Conservation (phyloP, 306 rosid genomes). For the Rosa rugosa region DNA sequence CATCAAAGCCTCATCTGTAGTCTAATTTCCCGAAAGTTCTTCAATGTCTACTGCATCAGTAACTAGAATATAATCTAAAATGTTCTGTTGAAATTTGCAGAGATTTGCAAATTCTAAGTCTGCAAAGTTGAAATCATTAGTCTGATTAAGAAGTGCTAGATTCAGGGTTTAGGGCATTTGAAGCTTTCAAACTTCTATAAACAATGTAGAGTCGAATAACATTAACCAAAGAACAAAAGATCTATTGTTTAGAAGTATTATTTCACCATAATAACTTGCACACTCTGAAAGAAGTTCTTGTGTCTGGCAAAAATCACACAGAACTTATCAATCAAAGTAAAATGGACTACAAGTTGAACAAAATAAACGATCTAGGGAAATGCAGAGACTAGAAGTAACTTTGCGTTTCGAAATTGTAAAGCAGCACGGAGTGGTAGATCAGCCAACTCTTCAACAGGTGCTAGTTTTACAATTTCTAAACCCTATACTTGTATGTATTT, state of each 20-base stretch:
- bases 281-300: neutral
- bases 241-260: neutral
- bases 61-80: neutral
- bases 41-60: neutral
- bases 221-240: neutral
- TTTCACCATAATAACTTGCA: neutral
- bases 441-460: neutral
- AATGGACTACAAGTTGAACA: neutral
- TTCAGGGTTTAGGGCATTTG: neutral
- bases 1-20: neutral
- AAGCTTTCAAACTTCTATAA: neutral
- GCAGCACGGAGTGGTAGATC: neutral
- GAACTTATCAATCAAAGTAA: neutral
- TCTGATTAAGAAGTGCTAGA: neutral
- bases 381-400: neutral
- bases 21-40: neutral
- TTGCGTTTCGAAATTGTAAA: neutral
- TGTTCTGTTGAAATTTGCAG: neutral
- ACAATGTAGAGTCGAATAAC: neutral
- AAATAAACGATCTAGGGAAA: neutral
- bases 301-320: neutral
- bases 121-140: neutral
- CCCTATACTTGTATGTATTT: neutral
- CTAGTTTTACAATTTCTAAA: neutral
- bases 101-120: neutral